Percentiles rank a stretch among this genome's conserved stretches.
Evolutionary conservation across 306 rosid genomes (phyloP).

Genomic region (Styphnolobium japonicum): DNA sequence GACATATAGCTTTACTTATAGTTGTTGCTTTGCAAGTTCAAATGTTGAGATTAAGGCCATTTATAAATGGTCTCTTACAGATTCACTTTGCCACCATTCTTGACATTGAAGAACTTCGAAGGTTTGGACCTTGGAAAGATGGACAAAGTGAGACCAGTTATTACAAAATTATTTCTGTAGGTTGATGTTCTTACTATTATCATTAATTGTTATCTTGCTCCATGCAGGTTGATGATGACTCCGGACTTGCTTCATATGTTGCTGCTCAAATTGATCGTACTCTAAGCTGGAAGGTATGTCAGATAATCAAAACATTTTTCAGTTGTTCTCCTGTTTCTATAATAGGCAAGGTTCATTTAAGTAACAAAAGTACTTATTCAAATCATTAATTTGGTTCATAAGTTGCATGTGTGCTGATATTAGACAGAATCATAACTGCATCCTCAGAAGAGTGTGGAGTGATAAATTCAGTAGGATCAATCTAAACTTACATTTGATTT

Average conservation of each 20-base stretch:
- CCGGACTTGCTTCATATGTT: conserved; percentile 88
- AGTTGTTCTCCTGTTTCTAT: background rate
- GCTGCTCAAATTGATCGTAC: conserved; percentile 87
- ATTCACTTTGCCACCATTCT: conserved; percentile 77
- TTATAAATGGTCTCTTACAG: conserved; percentile 41
- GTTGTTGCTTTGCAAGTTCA: background rate
- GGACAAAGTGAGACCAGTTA: conserved; percentile 50
- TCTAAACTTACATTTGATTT: background rate
- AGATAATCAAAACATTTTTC: background rate
- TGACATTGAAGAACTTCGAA: conserved; percentile 93
- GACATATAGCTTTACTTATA: background rate
- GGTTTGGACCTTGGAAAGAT: conserved; percentile 80
- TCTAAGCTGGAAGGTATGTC: conserved; percentile 85
- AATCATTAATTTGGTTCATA: conserved; percentile 1
- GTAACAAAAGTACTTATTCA: background rate
- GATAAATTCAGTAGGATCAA: too few relatives aligned
- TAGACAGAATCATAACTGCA: background rate
- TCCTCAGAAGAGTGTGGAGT: background rate
- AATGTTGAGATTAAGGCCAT: background rate
- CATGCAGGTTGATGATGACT: conserved; percentile 63
- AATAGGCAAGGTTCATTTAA: background rate
- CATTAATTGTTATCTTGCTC: conserved; percentile 1
- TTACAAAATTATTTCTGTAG: background rate
- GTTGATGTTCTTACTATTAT: background rate
- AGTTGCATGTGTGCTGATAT: background rate